Base-by-base conservation (phyloP, 1,284 basidiomycete species). In the Grifola frondosa region DNA sequence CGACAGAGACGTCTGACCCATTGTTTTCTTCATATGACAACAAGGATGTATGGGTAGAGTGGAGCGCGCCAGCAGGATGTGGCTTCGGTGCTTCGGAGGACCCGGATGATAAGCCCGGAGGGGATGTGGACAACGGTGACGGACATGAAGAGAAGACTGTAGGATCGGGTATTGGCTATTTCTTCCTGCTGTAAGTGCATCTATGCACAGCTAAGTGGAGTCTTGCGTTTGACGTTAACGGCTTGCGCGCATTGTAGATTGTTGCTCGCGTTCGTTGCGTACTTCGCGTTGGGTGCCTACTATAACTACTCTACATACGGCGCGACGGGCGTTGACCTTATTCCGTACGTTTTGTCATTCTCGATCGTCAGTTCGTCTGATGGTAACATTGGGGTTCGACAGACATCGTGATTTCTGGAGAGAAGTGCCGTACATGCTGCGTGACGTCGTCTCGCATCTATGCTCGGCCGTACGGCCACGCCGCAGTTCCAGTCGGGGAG, bases 391-490 rank as follows among this genome's bases (percentile, higher is more conserved):
- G n/a, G n/a, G n/a, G n/a, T n/a, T n/a, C n/a, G n/a, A n/a, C 52
- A 91, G 88, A 48, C 88, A 91, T 64, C 84, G 88, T 33, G 88
- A 91, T 61, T 89, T 92, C 66, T 91, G 88, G 88, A 70, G 81
- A 63, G 89, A 92, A 64, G 83, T 91, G 5, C 89, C 89, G 4
- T 90, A 88, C 56, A 84, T 92, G 78, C 61, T 90, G 25, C 73
- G 74, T 29, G 89, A 91, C 56, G 79, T 92, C 24, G 60, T 82
- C 36, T 79, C 82, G 12, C 87, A 90, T 64, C 64, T 91, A 30
- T 88, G 86, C 63, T 81, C 84, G 16, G 74, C 75, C 35, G 74
- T 87, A 33, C 81, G 83, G 40, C 78, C 82, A 49, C 75, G 79
- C 55, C 77, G 77, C 30, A 64, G 70, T n/a, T 70, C 80, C 13